A percentile compares a stretch with the other conserved stretches of the same genome.
phyloP scores from a whole-genome alignment of 2,329 filamentous ascomycete genomes.

The Fusarium verrucosum region DNA sequence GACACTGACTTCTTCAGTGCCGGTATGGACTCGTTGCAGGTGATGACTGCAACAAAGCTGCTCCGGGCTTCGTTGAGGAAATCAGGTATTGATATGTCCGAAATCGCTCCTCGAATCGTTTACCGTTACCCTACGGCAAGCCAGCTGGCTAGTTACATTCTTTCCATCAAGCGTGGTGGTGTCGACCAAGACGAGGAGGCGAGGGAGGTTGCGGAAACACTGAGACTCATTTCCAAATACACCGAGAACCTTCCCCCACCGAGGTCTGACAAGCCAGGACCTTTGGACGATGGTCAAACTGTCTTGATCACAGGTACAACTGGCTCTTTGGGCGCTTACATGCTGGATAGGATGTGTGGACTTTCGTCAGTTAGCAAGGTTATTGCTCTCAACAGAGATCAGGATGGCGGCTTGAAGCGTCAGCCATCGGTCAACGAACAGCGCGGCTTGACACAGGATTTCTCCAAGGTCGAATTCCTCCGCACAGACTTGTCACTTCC shows the following conservation, averaged over 20 bases:
- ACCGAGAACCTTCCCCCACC: not conserved
- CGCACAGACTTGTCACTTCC: not conserved
- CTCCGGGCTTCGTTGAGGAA: fast-evolving
- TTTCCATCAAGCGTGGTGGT: not conserved
- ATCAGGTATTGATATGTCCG: fast-evolving
- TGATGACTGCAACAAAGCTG: not conserved
- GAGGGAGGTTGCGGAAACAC: not conserved
- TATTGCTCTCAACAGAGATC: not conserved
- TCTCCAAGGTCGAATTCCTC: not conserved
- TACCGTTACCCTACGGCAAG: not conserved
- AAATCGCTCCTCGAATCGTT: not conserved
- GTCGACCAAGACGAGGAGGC: fast-evolving
- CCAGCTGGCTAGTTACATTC: not conserved
- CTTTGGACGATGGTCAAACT: fast-evolving
- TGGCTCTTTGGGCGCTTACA: not conserved
- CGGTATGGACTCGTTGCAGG: not conserved
- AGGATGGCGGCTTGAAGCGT: not conserved
- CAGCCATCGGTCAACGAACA: not conserved
- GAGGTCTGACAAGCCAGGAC: fast-evolving
- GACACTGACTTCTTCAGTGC: not conserved
- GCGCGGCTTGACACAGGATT: not conserved
- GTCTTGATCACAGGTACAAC: not conserved
- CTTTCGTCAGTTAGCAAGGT: not conserved
- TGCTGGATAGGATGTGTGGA: not conserved
- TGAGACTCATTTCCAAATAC: not conserved